Evolutionary conservation across 1,139 yeast genomes (phyloP), one percentile per base, ranked within the genome.

Genomic region (Hansenula lynferdii): DNA sequence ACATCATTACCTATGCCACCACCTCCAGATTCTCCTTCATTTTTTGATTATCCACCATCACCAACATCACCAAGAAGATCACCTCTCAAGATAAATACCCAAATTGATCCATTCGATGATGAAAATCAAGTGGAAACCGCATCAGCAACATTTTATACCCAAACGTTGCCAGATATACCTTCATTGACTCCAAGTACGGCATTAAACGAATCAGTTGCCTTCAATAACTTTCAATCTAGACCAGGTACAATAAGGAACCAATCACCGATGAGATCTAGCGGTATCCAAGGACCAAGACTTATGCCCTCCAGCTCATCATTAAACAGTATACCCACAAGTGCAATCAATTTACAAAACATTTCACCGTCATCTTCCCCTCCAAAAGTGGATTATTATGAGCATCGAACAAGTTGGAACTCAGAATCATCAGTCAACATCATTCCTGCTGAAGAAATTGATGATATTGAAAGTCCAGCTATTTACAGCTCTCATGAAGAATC

Each of bases 321-420:
- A n/a, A 27, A 26, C 9, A 31, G 30, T 3, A 23, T 12, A 11
- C 15, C n/a, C n/a, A n/a, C n/a, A n/a, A n/a, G n/a, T n/a, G n/a
- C n/a, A n/a, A n/a, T n/a, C n/a, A n/a, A n/a, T n/a, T n/a, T n/a
- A n/a, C n/a, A n/a, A n/a, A 29, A 17, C 9, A 14, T 29, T 6
- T 49, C 53, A 5, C 8, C 51, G 3, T 45, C 54, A 3, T 39
- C 49, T 2, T 51, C 57, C 4, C 57, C 57, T 2, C 42, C 42
- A 16, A 53, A 41, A 17, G 43, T 47, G 1, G 53, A 53, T 19
- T 50, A 51, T 33, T 37, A 37, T 37, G 53, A 51, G 24, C 44
- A 49, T 24, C 42, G 57, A 44, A 50, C 45, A 6, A 53, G 57
- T 36, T 53, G 55, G 55, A 42, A 38, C 25, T 53, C 56, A 3